Evolutionary conservation across 2,329 filamentous ascomycete species (phyloP).

Genomic region (Xenoacremonium recifei): DNA sequence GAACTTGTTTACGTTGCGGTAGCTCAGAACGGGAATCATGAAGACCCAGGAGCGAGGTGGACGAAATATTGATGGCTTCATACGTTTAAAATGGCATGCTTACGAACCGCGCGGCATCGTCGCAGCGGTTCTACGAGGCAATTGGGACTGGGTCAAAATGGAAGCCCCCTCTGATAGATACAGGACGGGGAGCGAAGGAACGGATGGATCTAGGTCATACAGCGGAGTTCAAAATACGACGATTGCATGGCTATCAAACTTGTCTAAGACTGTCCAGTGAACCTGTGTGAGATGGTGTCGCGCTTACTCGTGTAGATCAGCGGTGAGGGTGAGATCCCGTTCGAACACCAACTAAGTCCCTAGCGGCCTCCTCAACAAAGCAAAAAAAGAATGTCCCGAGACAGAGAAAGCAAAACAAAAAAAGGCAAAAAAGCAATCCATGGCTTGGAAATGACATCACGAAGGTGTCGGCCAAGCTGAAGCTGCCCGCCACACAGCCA

Average conservation of each 20-base stretch:
- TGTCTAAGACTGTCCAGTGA: no score
- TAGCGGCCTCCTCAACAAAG: no score
- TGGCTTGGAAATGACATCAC: no score
- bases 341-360: no score
- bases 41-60: background rate
- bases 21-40: background rate
- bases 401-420: no score
- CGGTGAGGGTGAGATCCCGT: no score
- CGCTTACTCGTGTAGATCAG: no score
- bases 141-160: constrained; percentile 19
- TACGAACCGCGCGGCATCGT: background rate
- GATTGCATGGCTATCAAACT: constrained; percentile 16
- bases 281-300: no score
- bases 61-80: background rate
- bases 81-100: background rate
- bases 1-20: constrained; percentile 6
- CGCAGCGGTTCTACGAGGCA: constrained; percentile 5
- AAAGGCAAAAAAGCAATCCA: no score
- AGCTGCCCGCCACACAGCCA: no score
- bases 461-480: no score
- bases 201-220: constrained; percentile 25
- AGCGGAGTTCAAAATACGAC: constrained; percentile 27
- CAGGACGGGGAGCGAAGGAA: constrained; percentile 13
- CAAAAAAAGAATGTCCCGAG: no score
- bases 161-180: constrained; percentile 17